Evolutionary conservation across 1,284 basidiomycete species (phyloP), one percentile per base, ranked within the genome.

Genomic region (Pterulicium gracile): DNA sequence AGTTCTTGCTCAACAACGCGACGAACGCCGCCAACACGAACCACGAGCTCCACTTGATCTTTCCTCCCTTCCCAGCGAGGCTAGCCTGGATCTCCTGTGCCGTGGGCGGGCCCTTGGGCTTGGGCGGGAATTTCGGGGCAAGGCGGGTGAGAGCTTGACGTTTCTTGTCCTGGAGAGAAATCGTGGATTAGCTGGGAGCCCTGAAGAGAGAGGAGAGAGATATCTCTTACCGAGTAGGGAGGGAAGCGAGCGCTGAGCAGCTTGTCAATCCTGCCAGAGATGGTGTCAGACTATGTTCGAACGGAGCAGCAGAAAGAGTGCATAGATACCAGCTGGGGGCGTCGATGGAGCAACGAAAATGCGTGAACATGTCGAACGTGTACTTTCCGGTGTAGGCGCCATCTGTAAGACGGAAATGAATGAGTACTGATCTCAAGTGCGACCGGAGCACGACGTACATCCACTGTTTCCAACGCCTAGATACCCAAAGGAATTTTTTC

Each of bases 391-490:
- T 75, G 52, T 81, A 75, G 40, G 68, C 68, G 3, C 84, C 84
- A 43, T 68, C 82, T 85, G 46, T 2, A 44, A n/a, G n/a, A n/a
- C n/a, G n/a, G n/a, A n/a, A n/a, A n/a, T n/a, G n/a, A n/a, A n/a
- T n/a, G n/a, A n/a, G n/a, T n/a, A n/a, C n/a, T n/a, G n/a, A n/a
- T n/a, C n/a, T n/a, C n/a, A n/a, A n/a, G n/a, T n/a, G n/a, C n/a
- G n/a, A n/a, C n/a, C n/a, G n/a, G n/a, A n/a, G n/a, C n/a, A 18
- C 13, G 2, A 61, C 79, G 54, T 59, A 85, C 83, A 73, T 58
- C 84, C 84, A 53, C 83, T 87, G 3, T 73, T 67, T 3, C 86
- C 85, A 39, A 77, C 67, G 36, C n/a, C n/a, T n/a, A n/a, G n/a
- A n/a, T 32, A 10, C 27, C 27, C n/a, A n/a, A 10, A 32, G 27